A percentile compares a stretch with the other conserved stretches of the same genome.
Conservation (phyloP, 805 yeast genomes). For the Spencermartinsiella europaea region DNA sequence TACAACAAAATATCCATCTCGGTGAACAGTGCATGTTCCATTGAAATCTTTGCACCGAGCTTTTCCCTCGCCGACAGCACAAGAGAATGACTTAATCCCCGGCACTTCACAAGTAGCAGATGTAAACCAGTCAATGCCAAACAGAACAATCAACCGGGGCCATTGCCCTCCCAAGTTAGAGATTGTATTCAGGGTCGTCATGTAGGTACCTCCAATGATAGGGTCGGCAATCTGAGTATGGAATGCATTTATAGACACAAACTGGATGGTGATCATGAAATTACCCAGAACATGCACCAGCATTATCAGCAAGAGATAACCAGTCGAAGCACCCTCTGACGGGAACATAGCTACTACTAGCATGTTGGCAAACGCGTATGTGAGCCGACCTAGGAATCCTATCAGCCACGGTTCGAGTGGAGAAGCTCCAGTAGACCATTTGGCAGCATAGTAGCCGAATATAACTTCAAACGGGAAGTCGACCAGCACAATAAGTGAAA, state of each 20-base stretch:
- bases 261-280: constrained; percentile 91
- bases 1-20: constrained; percentile 83
- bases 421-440: constrained; percentile 74
- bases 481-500: constrained; percentile 85
- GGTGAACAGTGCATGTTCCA: constrained; percentile 49
- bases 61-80: constrained; percentile 39
- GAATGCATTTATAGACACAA: constrained; percentile 90
- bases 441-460: constrained; percentile 93
- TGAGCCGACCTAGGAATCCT: constrained; percentile 77
- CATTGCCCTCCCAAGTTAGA: constrained; percentile 96
- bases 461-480: constrained; percentile 95
- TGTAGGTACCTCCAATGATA: constrained; percentile 91
- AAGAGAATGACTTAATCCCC: constrained; percentile 25
- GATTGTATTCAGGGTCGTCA: constrained; percentile 91
- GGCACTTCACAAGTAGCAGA: constrained; percentile 47
- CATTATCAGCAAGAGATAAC: constrained; percentile 67
- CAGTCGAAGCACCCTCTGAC: constrained; percentile 37
- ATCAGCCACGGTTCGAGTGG: constrained; percentile 83
- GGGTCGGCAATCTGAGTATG: constrained; percentile 97
- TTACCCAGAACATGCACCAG: constrained; percentile 80
- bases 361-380: constrained; percentile 74
- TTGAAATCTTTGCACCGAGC: constrained; percentile 46
- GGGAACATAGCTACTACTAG: constrained; percentile 72
- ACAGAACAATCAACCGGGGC: constrained; percentile 82
- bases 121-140: constrained; percentile 76